A percentile compares a stretch with the other conserved stretches of the same genome.
phyloP scores from a whole-genome alignment of 208 protist species.

The Hexamita inflata region DNA sequence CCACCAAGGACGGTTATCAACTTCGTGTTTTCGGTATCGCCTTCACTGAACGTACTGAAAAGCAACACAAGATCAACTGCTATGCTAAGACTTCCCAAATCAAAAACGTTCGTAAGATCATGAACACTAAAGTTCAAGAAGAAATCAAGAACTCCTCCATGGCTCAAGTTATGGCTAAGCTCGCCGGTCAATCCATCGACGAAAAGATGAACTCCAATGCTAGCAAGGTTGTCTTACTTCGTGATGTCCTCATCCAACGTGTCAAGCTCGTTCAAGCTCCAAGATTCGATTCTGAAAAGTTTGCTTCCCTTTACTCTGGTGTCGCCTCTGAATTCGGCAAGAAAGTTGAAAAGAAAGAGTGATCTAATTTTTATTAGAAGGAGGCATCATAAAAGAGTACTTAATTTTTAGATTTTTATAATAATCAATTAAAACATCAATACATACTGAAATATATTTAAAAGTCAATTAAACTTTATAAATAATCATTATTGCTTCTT shows the following conservation, averaged over 20 bases:
- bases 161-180: not conserved
- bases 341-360: too few relatives aligned
- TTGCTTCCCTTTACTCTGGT: too few relatives aligned
- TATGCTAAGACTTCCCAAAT: constrained; percentile 86
- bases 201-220: not conserved
- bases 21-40: constrained; percentile 86
- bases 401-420: too few relatives aligned
- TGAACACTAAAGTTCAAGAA: constrained; percentile 60
- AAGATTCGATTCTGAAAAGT: too few relatives aligned
- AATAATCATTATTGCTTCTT: too few relatives aligned
- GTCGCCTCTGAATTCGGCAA: too few relatives aligned
- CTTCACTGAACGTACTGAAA: constrained; percentile 78
- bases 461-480: too few relatives aligned
- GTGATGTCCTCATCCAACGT: constrained; percentile 11
- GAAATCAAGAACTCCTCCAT: constrained; percentile 65
- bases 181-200: not conserved
- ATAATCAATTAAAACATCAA: too few relatives aligned
- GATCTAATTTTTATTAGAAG: too few relatives aligned
- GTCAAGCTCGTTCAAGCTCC: constrained; percentile 12
- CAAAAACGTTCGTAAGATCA: constrained; percentile 59
- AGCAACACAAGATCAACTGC: constrained; percentile 79
- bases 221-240: not conserved
- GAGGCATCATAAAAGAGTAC: too few relatives aligned
- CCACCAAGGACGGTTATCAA: constrained; percentile 53
- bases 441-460: too few relatives aligned